Conservation (phyloP, 2,329 filamentous ascomycete species). For the Pestalotiopsis sp. region DNA sequence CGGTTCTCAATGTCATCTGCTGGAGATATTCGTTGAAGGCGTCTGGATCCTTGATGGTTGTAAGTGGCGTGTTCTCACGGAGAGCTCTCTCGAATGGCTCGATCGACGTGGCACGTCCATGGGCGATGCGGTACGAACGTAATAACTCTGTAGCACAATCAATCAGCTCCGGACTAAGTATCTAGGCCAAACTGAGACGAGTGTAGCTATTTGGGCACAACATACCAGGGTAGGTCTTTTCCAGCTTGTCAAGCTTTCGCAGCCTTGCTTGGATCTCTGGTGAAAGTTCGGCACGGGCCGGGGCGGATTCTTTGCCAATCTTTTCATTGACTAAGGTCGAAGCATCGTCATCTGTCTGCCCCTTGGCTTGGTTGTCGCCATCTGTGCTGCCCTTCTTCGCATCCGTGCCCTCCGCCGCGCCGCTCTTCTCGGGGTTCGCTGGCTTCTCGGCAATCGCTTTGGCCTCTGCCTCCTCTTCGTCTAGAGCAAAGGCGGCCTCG, state of each 20-base stretch:
- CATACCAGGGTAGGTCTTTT: constrained; percentile 81
- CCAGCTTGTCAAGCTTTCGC: constrained; percentile 86
- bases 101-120: constrained; percentile 82
- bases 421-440: constrained; percentile 36
- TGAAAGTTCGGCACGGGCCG: constrained; percentile 58
- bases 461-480: constrained; percentile 82
- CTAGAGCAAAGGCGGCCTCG: constrained; percentile 83
- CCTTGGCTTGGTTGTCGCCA: constrained; percentile 16
- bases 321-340: constrained; percentile 18
- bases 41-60: constrained; percentile 82
- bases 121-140: constrained; percentile 88
- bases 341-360: constrained; percentile 15
- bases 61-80: constrained; percentile 88
- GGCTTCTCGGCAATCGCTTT: constrained; percentile 61
- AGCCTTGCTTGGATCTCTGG: constrained; percentile 76
- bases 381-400: constrained; percentile 16
- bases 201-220: not conserved
- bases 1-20: constrained; percentile 80
- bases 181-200: not conserved
- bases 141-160: constrained; percentile 66
- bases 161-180: constrained; percentile 13
- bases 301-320: constrained; percentile 3
- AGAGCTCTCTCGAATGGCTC: constrained; percentile 92
- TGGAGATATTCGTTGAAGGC: constrained; percentile 88
- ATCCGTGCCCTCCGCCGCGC: constrained; percentile 25